Percentiles rank a stretch among this genome's conserved stretches.
phyloP scores from a whole-genome alignment of 192 early-diverging fungal species.

The Coemansia sp. region DNA sequence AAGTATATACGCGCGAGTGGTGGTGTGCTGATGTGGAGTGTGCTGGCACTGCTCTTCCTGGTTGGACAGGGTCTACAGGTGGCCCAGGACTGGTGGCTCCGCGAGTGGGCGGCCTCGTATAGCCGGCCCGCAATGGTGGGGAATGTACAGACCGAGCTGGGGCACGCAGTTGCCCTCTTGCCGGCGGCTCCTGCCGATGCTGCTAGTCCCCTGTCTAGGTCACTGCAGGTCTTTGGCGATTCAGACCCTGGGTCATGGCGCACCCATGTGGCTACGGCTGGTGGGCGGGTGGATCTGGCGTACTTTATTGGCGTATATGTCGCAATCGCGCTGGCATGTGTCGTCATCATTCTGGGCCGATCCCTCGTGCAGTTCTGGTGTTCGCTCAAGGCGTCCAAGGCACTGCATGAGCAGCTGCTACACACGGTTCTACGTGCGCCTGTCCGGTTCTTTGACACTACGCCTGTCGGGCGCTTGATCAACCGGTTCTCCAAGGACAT shows the following conservation, averaged over 20 bases:
- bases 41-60: slow-evolving; percentile 28
- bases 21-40: slow-evolving; percentile 57
- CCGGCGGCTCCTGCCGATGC: too few species aligned
- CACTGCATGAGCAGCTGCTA: slow-evolving; percentile 33
- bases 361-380: slow-evolving; percentile 43
- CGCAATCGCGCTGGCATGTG: slow-evolving; percentile 24
- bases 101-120: slow-evolving; percentile 43
- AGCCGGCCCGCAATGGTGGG: slow-evolving; percentile 3
- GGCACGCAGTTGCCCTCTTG: neutral
- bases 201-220: too few species aligned
- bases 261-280: neutral
- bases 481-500: slow-evolving; percentile 84
- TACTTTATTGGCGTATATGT: slow-evolving; percentile 36
- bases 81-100: slow-evolving; percentile 48
- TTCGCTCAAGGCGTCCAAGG: slow-evolving; percentile 31
- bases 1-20: slow-evolving; percentile 69
- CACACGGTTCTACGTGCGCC: slow-evolving; percentile 60
- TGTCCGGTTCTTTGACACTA: slow-evolving; percentile 83
- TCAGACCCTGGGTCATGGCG: too few species aligned
- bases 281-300: slow-evolving; percentile 2
- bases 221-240: too few species aligned
- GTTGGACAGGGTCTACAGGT: slow-evolving; percentile 26
- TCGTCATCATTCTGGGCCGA: slow-evolving; percentile 21
- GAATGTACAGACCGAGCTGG: neutral
- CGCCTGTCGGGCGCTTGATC: slow-evolving; percentile 77